Percentiles rank a stretch among this genome's conserved stretches.
These are phyloP conservation scores for Hypoxylon rubiginosum DNA, from an alignment of 2,329 filamentous ascomycete species.

Conservation along the genomic window DNA sequence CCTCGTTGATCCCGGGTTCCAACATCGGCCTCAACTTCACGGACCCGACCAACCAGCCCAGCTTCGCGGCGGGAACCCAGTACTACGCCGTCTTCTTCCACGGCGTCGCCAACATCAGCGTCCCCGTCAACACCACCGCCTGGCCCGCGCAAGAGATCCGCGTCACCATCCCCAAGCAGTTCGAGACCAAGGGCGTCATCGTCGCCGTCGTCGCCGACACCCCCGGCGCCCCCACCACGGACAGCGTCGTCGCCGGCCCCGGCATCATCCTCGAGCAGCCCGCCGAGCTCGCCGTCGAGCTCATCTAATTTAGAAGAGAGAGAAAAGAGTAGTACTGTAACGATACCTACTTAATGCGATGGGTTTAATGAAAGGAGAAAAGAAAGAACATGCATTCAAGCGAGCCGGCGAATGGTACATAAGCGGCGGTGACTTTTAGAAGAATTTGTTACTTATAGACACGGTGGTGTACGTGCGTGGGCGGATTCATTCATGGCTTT, in stretches of 20 bases:
- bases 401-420: neutral
- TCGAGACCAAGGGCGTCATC: conserved; percentile 56
- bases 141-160: conserved; percentile 45
- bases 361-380: neutral
- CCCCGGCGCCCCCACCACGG: conserved; percentile 53
- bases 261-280: conserved; percentile 56
- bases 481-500: neutral
- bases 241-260: conserved; percentile 57
- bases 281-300: conserved; percentile 40
- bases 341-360: no score
- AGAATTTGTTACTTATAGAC: conserved; percentile 2
- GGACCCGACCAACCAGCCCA: conserved; percentile 47
- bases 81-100: conserved; percentile 60
- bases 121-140: conserved; percentile 52
- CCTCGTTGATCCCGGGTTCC: conserved; percentile 50
- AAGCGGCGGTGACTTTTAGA: neutral
- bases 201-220: conserved; percentile 54
- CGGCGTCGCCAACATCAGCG: conserved; percentile 53
- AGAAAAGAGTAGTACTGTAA: no score
- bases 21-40: conserved; percentile 51
- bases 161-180: conserved; percentile 53
- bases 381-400: neutral
- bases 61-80: conserved; percentile 44
- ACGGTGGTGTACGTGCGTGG: neutral
- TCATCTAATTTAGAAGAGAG: conserved; percentile 22